A percentile compares a stretch with the other conserved stretches of the same genome.
Evolutionary conservation across 2,329 filamentous ascomycete species (phyloP).

Genomic region (Blastomyces silverae): DNA sequence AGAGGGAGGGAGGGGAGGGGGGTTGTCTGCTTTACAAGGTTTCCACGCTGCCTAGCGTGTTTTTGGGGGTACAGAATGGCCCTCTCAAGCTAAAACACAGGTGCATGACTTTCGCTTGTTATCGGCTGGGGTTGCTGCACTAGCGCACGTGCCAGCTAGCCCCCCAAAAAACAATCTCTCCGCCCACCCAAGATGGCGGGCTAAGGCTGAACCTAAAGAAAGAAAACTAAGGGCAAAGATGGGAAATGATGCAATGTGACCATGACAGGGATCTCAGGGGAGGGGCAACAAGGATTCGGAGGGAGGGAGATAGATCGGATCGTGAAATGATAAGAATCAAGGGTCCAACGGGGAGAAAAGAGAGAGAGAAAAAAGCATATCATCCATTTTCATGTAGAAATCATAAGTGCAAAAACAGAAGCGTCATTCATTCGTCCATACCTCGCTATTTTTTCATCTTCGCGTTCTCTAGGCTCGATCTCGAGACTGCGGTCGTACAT

Average conservation of each 20-base stretch:
- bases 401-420: constrained; percentile 20
- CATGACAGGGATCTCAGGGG: neutral
- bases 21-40: neutral
- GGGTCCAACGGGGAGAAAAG: constrained; percentile 7
- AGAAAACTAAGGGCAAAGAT: neutral
- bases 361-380: constrained; percentile 17
- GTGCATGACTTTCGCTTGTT: neutral
- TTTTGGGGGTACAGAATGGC: neutral
- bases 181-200: neutral
- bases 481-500: constrained; percentile 98
- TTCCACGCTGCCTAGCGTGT: neutral
- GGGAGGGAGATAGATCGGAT: neutral
- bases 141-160: constrained; percentile 10
- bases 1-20: too few relatives aligned
- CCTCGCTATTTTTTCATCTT: constrained; percentile 99
- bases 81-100: neutral
- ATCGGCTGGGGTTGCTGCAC: neutral
- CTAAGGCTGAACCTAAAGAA: constrained; percentile 1
- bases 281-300: neutral
- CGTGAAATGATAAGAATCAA: neutral
- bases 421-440: constrained; percentile 35
- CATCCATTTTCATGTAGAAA: constrained; percentile 13
- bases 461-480: constrained; percentile 88
- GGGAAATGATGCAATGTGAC: neutral
- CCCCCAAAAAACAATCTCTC: constrained; percentile 2